Conservation (phyloP, 2,329 filamentous ascomycete genomes). For the Mycogone perniciosa region DNA sequence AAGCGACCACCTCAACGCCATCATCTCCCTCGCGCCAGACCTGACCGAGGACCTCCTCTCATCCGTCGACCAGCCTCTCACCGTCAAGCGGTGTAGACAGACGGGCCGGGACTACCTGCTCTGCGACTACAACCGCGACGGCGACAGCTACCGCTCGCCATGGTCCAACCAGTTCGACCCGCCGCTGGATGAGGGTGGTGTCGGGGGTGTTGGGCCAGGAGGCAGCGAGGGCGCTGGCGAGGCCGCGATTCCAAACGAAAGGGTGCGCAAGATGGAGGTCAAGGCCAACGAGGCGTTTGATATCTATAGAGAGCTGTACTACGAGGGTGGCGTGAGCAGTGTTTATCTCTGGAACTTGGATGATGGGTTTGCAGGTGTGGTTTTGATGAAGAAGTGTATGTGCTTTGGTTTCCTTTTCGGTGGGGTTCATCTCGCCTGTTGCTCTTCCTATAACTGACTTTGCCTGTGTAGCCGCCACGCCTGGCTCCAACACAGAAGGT, state of each 20-base stretch:
- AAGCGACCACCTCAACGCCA: slow-evolving; percentile 75
- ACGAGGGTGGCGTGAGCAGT: slow-evolving; percentile 90
- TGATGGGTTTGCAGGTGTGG: slow-evolving; percentile 94
- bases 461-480: slow-evolving; percentile 52
- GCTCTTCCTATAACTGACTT: neutral
- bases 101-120: slow-evolving; percentile 92
- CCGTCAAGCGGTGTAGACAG: slow-evolving; percentile 77
- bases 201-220: slow-evolving; percentile 44
- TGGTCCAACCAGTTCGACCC: slow-evolving; percentile 99
- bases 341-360: slow-evolving; percentile 99
- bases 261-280: slow-evolving; percentile 89
- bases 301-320: slow-evolving; percentile 92
- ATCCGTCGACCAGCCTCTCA: slow-evolving; percentile 92
- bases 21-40: slow-evolving; percentile 82
- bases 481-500: slow-evolving; percentile 61
- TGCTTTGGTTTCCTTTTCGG: slow-evolving; percentile 12
- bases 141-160: slow-evolving; percentile 94
- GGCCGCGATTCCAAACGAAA: slow-evolving; percentile 80
- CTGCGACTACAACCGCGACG: slow-evolving; percentile 99
- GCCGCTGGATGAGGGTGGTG: slow-evolving; percentile 62
- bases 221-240: slow-evolving; percentile 61
- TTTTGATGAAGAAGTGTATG: slow-evolving; percentile 88
- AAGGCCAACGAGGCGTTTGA: slow-evolving; percentile 95
- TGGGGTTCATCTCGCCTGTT: neutral
- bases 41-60: slow-evolving; percentile 96